phyloP scores from a whole-genome alignment of 306 rosid species.

The Oemleria cerasiformis region DNA sequence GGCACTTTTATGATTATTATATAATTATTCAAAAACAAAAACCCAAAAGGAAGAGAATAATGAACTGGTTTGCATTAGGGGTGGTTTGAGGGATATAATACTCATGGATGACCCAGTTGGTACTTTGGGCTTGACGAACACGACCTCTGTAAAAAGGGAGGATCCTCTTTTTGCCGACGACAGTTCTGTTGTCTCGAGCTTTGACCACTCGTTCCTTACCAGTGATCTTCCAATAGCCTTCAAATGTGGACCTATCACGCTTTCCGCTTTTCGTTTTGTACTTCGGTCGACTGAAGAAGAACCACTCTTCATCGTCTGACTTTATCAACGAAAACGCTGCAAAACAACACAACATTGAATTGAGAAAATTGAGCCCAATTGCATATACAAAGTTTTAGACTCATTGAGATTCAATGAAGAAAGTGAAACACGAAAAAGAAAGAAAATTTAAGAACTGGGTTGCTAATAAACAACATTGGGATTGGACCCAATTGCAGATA shows the following conservation, averaged over 20 bases:
- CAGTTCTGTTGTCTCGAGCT: constrained; percentile 12
- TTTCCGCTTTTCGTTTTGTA: constrained; percentile 31
- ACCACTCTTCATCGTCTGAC: constrained; percentile 56
- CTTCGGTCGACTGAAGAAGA: constrained; percentile 42
- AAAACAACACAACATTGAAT: background rate
- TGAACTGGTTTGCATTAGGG: constrained; percentile 34
- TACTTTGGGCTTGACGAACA: constrained; percentile 22
- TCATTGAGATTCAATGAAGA: background rate
- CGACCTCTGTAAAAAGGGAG: constrained; percentile 47
- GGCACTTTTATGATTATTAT: background rate
- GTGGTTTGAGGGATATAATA: constrained; percentile 31
- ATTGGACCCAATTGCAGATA: background rate
- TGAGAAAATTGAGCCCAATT: background rate
- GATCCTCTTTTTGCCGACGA: constrained; percentile 62
- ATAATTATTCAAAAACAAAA: background rate
- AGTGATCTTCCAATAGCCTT: constrained; percentile 76
- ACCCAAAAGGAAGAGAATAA: background rate
- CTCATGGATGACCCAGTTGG: constrained; percentile 71
- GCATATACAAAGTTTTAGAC: background rate
- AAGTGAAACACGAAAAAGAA: background rate
- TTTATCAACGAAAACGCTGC: constrained; percentile 28
- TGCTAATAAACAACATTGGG: too few relatives aligned
- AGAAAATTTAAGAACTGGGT: background rate
- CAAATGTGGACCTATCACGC: constrained; percentile 36
- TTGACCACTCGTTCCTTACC: constrained; percentile 39